Conservation (phyloP, 2,329 filamentous ascomycete genomes). For the Pseudogymnoascus sp. region DNA sequence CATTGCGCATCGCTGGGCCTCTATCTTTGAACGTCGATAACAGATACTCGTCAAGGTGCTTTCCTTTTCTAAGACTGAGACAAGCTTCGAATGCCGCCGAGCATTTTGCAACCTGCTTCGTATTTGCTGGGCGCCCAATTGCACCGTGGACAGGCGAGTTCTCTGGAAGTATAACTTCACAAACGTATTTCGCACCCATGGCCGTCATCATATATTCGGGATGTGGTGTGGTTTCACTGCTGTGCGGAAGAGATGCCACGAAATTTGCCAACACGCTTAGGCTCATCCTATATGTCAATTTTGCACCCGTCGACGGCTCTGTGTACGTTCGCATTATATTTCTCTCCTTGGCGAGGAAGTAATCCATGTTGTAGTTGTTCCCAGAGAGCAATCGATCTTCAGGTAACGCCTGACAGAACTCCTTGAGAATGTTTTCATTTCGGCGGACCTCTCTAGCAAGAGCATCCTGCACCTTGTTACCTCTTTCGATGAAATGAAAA, state of each 20-base stretch:
- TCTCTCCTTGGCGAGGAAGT: slow-evolving; percentile 45
- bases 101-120: slow-evolving; percentile 75
- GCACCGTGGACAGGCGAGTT: slow-evolving; percentile 64
- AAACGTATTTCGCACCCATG: slow-evolving; percentile 56
- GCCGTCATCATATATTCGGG: slow-evolving; percentile 58
- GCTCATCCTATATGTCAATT: slow-evolving; percentile 70
- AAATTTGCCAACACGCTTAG: slow-evolving; percentile 68
- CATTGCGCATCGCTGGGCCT: slow-evolving; percentile 80
- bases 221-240: slow-evolving; percentile 31
- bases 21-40: slow-evolving; percentile 66
- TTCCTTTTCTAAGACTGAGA: slow-evolving; percentile 57
- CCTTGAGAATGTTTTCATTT: slow-evolving; percentile 59
- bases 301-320: slow-evolving; percentile 64
- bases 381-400: slow-evolving; percentile 64
- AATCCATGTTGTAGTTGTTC: slow-evolving; percentile 50
- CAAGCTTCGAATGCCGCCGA: slow-evolving; percentile 86
- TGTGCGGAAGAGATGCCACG: slow-evolving; percentile 57
- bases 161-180: slow-evolving; percentile 73
- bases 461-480: slow-evolving; percentile 55
- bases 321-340: slow-evolving; percentile 39
- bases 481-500: slow-evolving; percentile 72
- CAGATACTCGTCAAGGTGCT: slow-evolving; percentile 67
- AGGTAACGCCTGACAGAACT: slow-evolving; percentile 69
- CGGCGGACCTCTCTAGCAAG: slow-evolving; percentile 54
- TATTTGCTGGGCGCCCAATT: slow-evolving; percentile 56